phyloP scores from a whole-genome alignment of 73 alveolate genomes.

The Tetrahymena elliotti region DNA sequence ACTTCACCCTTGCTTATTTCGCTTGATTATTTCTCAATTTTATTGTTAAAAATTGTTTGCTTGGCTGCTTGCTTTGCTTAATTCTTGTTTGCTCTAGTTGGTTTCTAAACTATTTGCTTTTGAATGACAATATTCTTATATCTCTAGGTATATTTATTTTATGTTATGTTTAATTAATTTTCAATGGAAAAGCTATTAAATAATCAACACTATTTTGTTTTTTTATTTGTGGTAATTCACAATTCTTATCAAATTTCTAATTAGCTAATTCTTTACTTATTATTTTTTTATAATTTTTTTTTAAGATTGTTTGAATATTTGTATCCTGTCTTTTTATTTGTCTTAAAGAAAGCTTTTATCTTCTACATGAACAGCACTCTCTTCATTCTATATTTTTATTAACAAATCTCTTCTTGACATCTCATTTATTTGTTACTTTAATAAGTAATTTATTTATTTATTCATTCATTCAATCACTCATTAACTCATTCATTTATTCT shows the following conservation, averaged over 20 bases:
- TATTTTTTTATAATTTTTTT: no score
- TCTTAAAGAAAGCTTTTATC: not conserved
- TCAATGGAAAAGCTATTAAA: not conserved
- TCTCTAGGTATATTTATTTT: not conserved
- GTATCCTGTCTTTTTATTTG: not conserved
- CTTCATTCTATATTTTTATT: not conserved
- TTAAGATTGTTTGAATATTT: not conserved
- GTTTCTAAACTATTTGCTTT: not conserved
- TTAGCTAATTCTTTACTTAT: not conserved
- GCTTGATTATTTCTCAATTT: not conserved
- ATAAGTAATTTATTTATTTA: no score
- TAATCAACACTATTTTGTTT: not conserved
- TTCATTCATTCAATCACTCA: no score
- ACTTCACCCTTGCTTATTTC: no score
- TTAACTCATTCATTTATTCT: no score
- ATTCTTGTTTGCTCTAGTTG: not conserved
- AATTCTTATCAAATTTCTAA: not conserved
- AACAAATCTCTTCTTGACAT: not conserved
- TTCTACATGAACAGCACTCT: not conserved
- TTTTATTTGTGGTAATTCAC: not conserved
- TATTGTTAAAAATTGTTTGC: not conserved
- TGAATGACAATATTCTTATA: no score
- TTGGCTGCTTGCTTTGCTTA: not conserved
- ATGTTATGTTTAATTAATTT: not conserved
- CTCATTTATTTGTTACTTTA: no score